Base-by-base conservation (phyloP, 2,329 filamentous ascomycete genomes). In the Clathrospora elynae region DNA sequence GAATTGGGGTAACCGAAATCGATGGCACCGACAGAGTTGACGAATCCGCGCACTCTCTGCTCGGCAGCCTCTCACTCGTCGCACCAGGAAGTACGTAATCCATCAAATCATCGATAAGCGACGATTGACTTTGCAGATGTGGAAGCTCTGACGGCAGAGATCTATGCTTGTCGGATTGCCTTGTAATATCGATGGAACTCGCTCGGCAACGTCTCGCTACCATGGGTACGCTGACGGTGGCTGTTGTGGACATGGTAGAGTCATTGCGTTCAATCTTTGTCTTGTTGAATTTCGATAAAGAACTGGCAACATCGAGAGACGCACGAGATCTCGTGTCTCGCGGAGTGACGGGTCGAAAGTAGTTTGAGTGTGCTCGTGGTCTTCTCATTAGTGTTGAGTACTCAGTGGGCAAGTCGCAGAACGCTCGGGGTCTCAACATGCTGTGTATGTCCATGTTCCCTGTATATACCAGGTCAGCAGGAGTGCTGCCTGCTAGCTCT, bases 401-500 rank as follows among this genome's bases (percentile, higher is more conserved):
- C 26, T 23, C 34, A 7, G 13, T 1, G 19, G n/a, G n/a, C 9
- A 13, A 12, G 10, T 43, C 41, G 20, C 28, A 5, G 18, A 32
- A 23, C 23, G 18, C 19, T 13, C 28, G 47, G 22, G 34, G 32
- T 13, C 23, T 41, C n/a, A 37, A 14, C n/a, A 37, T 39, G 11
- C 17, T 32, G 23, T 55, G 52, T 2, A 46, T 34, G 13, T 55
- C 50, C 34, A 30, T 38, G 20, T 48, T 50, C 4, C 56, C 39
- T 8, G 38, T 31, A 13, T 50, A 14, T 7, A 38, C 39, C 12
- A 60, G 33, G 31, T 64, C 55, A 23, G 53, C 53, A 12, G 62
- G 62, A 4, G 49, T 64, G 34, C 62, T 62, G 25, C 62, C 62
- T n/a, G 55, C 57, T 22, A 66, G 52, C 28, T 66, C 62, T 2